phyloP scores from a whole-genome alignment of 1,284 basidiomycete species.

The Omphalotus olearius region DNA sequence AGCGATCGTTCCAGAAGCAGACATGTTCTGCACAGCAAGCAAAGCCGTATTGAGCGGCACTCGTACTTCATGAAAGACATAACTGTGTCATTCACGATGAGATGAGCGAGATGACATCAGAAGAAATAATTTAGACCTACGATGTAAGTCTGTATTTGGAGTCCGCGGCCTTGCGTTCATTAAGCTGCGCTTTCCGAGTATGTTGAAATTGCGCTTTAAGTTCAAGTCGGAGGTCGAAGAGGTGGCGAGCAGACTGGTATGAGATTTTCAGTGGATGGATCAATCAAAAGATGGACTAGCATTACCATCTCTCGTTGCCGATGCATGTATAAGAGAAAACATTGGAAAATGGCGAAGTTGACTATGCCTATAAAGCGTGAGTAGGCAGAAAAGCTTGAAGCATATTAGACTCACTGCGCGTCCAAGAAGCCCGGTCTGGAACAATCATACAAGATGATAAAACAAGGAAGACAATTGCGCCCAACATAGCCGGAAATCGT shows the following conservation, averaged over 20 bases:
- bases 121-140: slow-evolving; percentile 25
- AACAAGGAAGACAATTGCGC: slow-evolving; percentile 44
- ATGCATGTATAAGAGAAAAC: slow-evolving; percentile 53
- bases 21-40: slow-evolving; percentile 87
- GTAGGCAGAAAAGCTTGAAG: not conserved
- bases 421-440: slow-evolving; percentile 37
- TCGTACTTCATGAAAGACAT: slow-evolving; percentile 77
- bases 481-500: slow-evolving; percentile 48
- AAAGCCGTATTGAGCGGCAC: slow-evolving; percentile 90
- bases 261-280: not conserved
- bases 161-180: slow-evolving; percentile 66
- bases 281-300: not conserved
- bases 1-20: slow-evolving; percentile 61
- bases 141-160: slow-evolving; percentile 69
- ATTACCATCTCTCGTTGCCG: slow-evolving; percentile 44
- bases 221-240: slow-evolving; percentile 42
- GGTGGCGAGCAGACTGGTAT: slow-evolving; percentile 36
- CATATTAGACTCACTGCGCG: slow-evolving; percentile 31
- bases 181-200: slow-evolving; percentile 72
- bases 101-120: not conserved
- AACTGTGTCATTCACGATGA: slow-evolving; percentile 34
- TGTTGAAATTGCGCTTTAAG: slow-evolving; percentile 73
- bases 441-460: slow-evolving; percentile 41
- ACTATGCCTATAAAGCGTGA: slow-evolving; percentile 33
- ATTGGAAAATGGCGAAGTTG: slow-evolving; percentile 55